Evolutionary conservation across 2,329 filamentous ascomycete species (phyloP), one percentile per base, ranked within the genome.

Genomic region (Arachnomyces sp.): DNA sequence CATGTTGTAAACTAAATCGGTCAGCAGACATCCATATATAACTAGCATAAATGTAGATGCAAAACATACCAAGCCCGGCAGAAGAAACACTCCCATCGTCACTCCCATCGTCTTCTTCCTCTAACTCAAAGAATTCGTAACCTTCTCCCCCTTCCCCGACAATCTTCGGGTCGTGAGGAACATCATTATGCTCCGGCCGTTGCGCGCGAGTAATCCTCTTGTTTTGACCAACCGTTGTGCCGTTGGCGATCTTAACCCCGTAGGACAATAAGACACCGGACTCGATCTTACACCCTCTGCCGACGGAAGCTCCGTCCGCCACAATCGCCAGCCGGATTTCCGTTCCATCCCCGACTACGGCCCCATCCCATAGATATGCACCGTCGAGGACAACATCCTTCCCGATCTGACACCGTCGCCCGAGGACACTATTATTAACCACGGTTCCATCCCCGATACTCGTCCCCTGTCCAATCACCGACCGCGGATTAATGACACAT

Each of bases 291-390:
- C 82, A 84, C 39, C 76, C 74, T 52, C 80, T 81, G 15, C 88
- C 88, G 40, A 98, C 66, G 1, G 74, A 68, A 13, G 75, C 84
- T 34, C 78, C 77, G 52, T 82, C 80, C 3, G 85, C 92, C 39
- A 98, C 68, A 31, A 98, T 78, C 2, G 87, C 82, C 48, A 79
- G 75, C 7, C 75, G 72, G 35, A 98, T 69, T 16, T 74, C 74
- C 12, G 82, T 73, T 14, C 80, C 81, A 55, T 95, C 86, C 1
- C 80, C 84, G 50, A 98, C 78, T 4, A 75, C 75, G 0, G 79
- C 80, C 52, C 88, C 77, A 52, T 95, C 86, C 89, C 90, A 96
- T 47, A 98, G 78, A 52, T 87, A 90, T 15, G 86, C 83, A 50
- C 86, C 75, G 35, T 84, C 75, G 45, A 98, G 78, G 29, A 71